Evolutionary conservation across 2,329 filamentous ascomycete species (phyloP), one percentile per base, ranked within the genome.

Genomic region (Rutstroemia sp.): DNA sequence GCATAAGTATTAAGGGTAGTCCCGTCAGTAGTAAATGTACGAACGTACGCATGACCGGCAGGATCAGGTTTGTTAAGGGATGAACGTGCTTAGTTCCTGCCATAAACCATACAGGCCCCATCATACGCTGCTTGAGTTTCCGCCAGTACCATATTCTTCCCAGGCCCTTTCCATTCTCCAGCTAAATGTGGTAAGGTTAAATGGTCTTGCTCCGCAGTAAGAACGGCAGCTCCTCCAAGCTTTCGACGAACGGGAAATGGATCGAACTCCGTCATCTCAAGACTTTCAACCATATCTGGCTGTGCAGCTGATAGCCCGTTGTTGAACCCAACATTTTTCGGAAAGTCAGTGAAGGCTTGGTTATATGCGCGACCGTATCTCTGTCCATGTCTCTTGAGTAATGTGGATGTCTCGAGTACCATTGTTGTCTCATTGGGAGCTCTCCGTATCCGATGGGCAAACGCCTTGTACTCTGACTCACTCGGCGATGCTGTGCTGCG

Each of bases 271-370:
- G 38, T 16, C 39, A 60, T 57, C 21, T 58, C 55, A 23, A 64
- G 59, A 5, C 65, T 66, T 51, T 70, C 63, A 49, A 69, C 50
- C 23, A 63, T 66, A 58, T 68, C 66, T 27, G 68, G 66, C 48
- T 67, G 65, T 27, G 64, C 57, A 23, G 64, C 56, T 25, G 65
- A 64, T 3, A 70, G 16, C 59, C 59, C 59, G 40, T 65, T 59
- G 30, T 70, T 70, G 50, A 69, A 67, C 12, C 64, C 62, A 44
- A 65, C 54, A 38, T 65, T 54, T 30, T 60, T 58, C 25, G 65
- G 63, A 19, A 69, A 61, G 38, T 23, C 51, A 2, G 58, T 65
- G 34, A 68, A 64, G 36, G 59, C 55, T 59, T 60, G 56, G 34
- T 59, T 58, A 17, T 54, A 63, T 12, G 36, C 9, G 6, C 19